Base-by-base conservation (phyloP, 371 early-diverging fungal genomes). In the Mortierella sp. region DNA sequence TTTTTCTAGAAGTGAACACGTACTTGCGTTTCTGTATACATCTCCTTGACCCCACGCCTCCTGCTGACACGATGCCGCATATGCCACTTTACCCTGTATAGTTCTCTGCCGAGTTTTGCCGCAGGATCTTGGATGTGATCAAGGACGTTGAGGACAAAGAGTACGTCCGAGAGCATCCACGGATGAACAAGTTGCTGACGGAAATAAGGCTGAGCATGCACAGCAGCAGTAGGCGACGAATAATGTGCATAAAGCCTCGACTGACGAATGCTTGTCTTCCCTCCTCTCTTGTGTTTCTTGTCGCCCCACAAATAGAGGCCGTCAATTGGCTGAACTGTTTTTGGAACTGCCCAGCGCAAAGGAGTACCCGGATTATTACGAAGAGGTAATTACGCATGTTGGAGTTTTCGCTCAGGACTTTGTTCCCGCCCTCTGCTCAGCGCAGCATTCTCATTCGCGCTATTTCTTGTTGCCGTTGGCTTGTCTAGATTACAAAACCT, bases 331-430 rank as follows among this genome's bases (percentile, higher is more conserved):
- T 13, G 96, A 95, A 72, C 87, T 95, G 57, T 98, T 98, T 86
- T 88, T 93, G 64, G 93, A 94, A 50, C 87, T 97, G 19, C 98
- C 98, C 0, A 93, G 92, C 72, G 79, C 90, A 26, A 87, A 90
- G 28, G 93, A 95, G 54, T 97, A 97, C 78, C 98, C 98, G 0
- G 98, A 98, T 79, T 98, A 98, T 84, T 98, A 97, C 88, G 90
- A 92, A 14, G 91, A 94, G 73, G 98, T 98, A 86, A 21, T 21
- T 11, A 44, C 46, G 69, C 24, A 16, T 13, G n/a, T 24, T n/a
- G 6, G 50, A 50, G 50, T 50, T 67, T n/a, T 48, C 48, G 34
- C 21, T 11, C 28, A 21, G 14, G 21, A 59, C 43, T 24, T 21
- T 21, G 31, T 67, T 46, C 44, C 19, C 26, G 44, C 16, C 14